Evolutionary conservation across 805 yeast genomes (phyloP).

Genomic region (Clavispora santaluciae): DNA sequence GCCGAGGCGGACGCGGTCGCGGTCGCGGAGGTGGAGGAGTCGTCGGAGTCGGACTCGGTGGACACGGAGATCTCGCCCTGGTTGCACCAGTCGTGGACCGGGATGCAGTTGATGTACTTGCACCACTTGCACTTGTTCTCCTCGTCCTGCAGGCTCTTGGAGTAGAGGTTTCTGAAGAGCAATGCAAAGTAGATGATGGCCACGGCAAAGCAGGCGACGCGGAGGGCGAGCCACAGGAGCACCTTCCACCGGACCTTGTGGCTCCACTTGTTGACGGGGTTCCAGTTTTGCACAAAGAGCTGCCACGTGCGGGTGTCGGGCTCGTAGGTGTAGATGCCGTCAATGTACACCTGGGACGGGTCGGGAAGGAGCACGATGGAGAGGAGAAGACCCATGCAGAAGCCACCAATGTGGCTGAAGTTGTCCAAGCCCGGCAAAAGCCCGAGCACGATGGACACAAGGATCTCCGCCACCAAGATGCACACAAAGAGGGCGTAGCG

Average conservation of each 20-base stretch:
- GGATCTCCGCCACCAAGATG: constrained; percentile 50
- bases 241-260: constrained; percentile 37
- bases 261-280: constrained; percentile 29
- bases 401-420: constrained; percentile 73
- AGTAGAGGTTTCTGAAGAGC: constrained; percentile 44
- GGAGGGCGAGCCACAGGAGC: constrained; percentile 47
- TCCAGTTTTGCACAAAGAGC: constrained; percentile 35
- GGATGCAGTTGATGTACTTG: constrained; percentile 65
- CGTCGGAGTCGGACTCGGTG: constrained; percentile 5
- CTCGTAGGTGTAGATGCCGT: constrained; percentile 35
- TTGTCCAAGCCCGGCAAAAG: constrained; percentile 71
- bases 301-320: constrained; percentile 26
- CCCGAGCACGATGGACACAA: constrained; percentile 58
- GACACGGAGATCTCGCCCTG: constrained; percentile 34
- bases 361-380: constrained; percentile 50
- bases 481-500: constrained; percentile 43
- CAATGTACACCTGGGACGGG: constrained; percentile 45
- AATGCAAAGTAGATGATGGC: constrained; percentile 47
- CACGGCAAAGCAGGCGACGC: constrained; percentile 42
- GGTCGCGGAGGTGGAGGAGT: constrained; percentile 6
- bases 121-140: constrained; percentile 64
- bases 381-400: constrained; percentile 52
- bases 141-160: constrained; percentile 26
- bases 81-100: constrained; percentile 69
- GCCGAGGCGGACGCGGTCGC: constrained; percentile 2